phyloP scores from a whole-genome alignment of 1,139 yeast genomes.

The Yamadazyma diddensiae region DNA sequence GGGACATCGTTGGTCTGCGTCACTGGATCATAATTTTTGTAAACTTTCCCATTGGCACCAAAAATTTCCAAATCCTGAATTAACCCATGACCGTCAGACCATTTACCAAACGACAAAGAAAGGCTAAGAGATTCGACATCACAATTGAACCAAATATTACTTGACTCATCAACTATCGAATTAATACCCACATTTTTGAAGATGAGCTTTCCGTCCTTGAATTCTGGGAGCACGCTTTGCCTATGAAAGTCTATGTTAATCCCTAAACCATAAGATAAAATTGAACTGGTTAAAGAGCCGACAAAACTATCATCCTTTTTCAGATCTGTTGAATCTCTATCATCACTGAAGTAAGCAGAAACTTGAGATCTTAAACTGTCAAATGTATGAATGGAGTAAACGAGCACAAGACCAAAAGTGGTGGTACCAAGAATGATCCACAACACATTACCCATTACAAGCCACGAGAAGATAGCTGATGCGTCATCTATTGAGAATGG shows the following conservation, averaged over 20 bases:
- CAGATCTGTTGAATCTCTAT: conserved; percentile 5
- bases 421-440: conserved; percentile 68
- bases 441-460: conserved; percentile 50
- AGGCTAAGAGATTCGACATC: conserved; percentile 53
- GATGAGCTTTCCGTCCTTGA: conserved; percentile 59
- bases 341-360: conserved; percentile 9
- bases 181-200: conserved; percentile 50
- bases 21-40: conserved; percentile 11
- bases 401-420: conserved; percentile 53
- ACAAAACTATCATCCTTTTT: conserved; percentile 26
- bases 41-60: conserved; percentile 58
- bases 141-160: conserved; percentile 30
- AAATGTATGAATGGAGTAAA: conserved; percentile 46
- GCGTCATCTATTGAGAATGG: conserved; percentile 52
- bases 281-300: conserved; percentile 33
- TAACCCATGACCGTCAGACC: conserved; percentile 69
- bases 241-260: conserved; percentile 33
- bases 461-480: conserved; percentile 58
- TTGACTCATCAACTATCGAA: conserved; percentile 17
- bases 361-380: conserved; percentile 30
- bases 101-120: conserved; percentile 61
- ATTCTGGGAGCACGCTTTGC: conserved; percentile 41
- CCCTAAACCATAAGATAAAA: conserved; percentile 41
- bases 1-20: conserved; percentile 1
- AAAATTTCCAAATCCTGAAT: conserved; percentile 58